These are phyloP conservation scores for Spinacia oleracea DNA, from an alignment of 179 eudicot species.

Conservation along the genomic window DNA sequence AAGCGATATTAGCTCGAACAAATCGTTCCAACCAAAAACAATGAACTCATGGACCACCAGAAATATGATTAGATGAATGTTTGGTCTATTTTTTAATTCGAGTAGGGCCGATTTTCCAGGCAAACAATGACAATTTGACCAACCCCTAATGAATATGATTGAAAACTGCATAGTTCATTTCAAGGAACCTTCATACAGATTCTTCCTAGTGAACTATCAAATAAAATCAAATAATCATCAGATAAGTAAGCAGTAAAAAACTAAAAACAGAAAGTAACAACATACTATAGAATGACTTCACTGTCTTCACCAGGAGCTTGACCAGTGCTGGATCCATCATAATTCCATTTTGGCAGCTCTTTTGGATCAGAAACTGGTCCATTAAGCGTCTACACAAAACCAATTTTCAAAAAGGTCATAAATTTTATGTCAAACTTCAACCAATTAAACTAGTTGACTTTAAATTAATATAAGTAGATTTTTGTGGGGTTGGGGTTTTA, in stretches of 20 bases:
- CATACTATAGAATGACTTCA: constrained; percentile 67
- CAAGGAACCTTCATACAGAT: background rate
- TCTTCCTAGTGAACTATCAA: background rate
- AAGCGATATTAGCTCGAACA: constrained; percentile 1
- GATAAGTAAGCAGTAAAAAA: background rate
- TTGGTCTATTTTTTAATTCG: background rate
- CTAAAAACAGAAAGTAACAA: constrained; percentile 14
- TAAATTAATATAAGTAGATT: background rate
- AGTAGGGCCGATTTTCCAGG: background rate
- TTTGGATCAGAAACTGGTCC: constrained; percentile 49
- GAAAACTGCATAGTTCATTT: background rate
- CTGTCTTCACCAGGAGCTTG: constrained; percentile 63
- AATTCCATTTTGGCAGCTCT: constrained; percentile 62
- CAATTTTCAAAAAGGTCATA: background rate
- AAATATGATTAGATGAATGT: background rate
- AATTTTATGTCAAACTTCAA: background rate
- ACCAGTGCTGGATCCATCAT: constrained; percentile 60
- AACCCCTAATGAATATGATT: background rate
- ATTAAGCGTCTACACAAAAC: constrained; percentile 40
- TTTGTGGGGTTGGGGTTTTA: background rate
- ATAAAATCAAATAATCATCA: background rate
- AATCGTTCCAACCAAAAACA: background rate
- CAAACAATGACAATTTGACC: background rate
- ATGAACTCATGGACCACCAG: constrained; percentile 6
- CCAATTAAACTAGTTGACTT: background rate